Evolutionary conservation across 495 filamentous ascomycete species (phyloP).

Genomic region (Annulohypoxylon moriforme): DNA sequence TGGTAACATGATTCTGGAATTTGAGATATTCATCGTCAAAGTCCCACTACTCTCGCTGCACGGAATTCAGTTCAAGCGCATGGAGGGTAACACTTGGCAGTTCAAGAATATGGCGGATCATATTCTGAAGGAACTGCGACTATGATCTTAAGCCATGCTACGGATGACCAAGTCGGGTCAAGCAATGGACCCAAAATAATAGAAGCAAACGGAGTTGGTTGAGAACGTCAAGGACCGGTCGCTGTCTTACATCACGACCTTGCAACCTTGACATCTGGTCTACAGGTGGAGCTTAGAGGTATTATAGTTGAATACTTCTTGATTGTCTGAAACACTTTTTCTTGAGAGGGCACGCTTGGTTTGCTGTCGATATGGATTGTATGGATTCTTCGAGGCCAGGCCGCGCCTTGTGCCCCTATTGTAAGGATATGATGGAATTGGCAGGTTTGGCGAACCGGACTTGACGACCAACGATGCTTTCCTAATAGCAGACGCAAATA

Average conservation of each 20-base stretch:
- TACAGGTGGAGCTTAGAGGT: constrained; percentile 10
- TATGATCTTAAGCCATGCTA: constrained; percentile 60
- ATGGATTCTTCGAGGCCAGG: constrained; percentile 16
- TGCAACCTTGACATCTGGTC: constrained; percentile 4
- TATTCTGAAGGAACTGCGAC: constrained; percentile 86
- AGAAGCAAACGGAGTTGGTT: not conserved
- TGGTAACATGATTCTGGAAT: constrained; percentile 80
- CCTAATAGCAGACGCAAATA: constrained; percentile 41
- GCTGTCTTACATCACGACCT: not conserved
- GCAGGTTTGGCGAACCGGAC: constrained; percentile 35
- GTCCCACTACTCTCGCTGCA: constrained; percentile 93
- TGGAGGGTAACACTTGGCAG: constrained; percentile 95
- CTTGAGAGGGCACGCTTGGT: constrained; percentile 2
- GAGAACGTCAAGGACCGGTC: not conserved
- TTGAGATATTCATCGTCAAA: constrained; percentile 98
- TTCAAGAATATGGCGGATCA: constrained; percentile 98
- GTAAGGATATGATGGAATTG: constrained; percentile 42
- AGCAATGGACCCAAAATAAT: not conserved
- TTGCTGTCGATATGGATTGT: constrained; percentile 21
- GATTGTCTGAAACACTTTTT: constrained; percentile 4
- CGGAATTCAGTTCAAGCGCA: constrained; percentile 98
- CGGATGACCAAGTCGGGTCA: not conserved
- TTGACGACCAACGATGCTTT: constrained; percentile 40
- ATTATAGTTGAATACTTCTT: constrained; percentile 32
- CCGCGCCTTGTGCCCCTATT: constrained; percentile 16